Percentiles rank a stretch among this genome's conserved stretches.
Evolutionary conservation across 1,284 basidiomycete genomes (phyloP).

Genomic region (Cutaneotrichosporon sp.): DNA sequence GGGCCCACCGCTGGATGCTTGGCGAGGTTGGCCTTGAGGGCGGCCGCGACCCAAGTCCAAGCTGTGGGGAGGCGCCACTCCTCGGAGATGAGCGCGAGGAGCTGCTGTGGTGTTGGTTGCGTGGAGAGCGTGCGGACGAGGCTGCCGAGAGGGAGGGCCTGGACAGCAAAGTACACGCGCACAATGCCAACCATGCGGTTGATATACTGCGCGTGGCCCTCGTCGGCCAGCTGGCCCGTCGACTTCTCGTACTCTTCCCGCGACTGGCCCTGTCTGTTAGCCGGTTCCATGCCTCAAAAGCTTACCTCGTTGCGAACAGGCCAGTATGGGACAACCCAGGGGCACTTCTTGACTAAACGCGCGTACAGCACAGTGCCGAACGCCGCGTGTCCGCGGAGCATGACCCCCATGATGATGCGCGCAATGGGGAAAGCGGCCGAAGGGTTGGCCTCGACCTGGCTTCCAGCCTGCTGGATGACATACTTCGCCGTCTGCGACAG

Average conservation of each 20-base stretch:
- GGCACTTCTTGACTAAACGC: conserved; percentile 77
- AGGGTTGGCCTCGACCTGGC: conserved; percentile 87
- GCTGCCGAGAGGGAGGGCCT: conserved; percentile 57
- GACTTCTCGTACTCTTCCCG: conserved; percentile 65
- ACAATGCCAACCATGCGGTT: conserved; percentile 78
- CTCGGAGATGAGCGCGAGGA: conserved; percentile 55
- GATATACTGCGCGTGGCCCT: conserved; percentile 67
- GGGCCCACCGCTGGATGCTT: conserved; percentile 41
- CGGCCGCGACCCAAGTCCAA: conserved; percentile 65
- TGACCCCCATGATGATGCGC: conserved; percentile 68
- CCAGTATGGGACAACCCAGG: conserved; percentile 57
- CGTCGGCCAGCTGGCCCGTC: conserved; percentile 60
- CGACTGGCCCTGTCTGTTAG: conserved; percentile 50
- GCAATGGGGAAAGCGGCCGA: conserved; percentile 82
- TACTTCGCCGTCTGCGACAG: conserved; percentile 85
- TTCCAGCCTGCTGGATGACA: conserved; percentile 89
- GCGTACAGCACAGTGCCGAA: conserved; percentile 79
- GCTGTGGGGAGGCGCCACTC: conserved; percentile 64
- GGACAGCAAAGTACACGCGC: conserved; percentile 83
- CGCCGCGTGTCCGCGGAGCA: conserved; percentile 60
- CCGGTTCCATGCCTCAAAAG: background rate
- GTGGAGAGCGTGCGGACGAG: conserved; percentile 41
- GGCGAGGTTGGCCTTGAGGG: conserved; percentile 24
- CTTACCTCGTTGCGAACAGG: conserved; percentile 48
- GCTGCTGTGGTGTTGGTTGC: conserved; percentile 52